Evolutionary conservation across 2,329 filamentous ascomycete genomes (phyloP), one percentile per base, ranked within the genome.

Genomic region (Colletotrichum somersetense): DNA sequence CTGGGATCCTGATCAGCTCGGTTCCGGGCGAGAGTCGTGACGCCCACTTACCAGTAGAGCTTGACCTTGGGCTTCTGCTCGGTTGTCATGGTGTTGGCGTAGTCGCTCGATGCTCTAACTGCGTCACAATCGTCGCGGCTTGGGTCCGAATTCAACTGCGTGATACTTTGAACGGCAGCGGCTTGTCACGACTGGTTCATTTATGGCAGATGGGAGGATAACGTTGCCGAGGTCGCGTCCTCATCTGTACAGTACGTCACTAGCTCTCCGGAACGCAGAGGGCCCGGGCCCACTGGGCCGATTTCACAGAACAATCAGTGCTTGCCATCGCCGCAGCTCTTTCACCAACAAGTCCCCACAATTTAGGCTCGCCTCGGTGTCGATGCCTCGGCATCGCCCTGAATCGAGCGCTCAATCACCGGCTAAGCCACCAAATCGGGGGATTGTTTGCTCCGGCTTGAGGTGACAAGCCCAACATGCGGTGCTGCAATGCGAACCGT

Each of bases 31-130:
- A 3, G 33, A 18, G 33, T 2, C 14, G 1, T 12, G n/a, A 16
- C 12, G 14, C 6, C 35, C 16, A 76, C 79, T 67, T 81, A 91
- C 91, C 91, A 92, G 80, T 91, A 89, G 46, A 92, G 85, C 70
- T 87, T 91, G 73, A 92, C 84, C 75, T 90, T 89, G 65, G 87
- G 81, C 53, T 83, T 78, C 64, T 79, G 77, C 48, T 77, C 73
- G 23, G 48, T n/a, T 35, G 70, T 18, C 70, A 69, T 69, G 14
- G 46, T 56, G 38, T 26, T 42, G 40, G 42, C 3, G 33, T 42
- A 10, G 11, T 64, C 11, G 16, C 26, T 20, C 30, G 6, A 35
- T 52, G 23, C 12, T 30, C 26, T 40, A 20, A 30, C 53, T 7
- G 18, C 8, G 12, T 53, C n/a, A 52, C 23, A 12, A 42, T 55